Conservation (phyloP, 805 yeast species). For the Candida vaughaniae region DNA sequence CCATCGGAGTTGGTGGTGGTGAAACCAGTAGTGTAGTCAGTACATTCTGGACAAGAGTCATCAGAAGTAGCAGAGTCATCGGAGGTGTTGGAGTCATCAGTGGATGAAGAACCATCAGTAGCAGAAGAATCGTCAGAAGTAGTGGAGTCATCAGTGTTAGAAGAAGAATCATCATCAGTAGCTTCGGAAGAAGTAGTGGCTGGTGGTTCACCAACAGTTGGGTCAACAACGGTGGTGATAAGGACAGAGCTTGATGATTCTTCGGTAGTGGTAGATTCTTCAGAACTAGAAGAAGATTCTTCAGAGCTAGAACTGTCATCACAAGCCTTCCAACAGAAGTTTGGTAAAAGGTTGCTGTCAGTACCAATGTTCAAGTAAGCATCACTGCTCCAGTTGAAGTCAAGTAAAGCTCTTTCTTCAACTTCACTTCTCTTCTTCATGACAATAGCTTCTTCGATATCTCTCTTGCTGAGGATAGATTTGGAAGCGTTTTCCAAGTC, state of each 20-base stretch:
- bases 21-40: conserved; percentile 18
- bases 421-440: conserved; percentile 1
- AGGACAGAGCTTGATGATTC: conserved; percentile 4
- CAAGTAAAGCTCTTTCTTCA: conserved; percentile 13
- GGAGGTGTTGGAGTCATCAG: neutral
- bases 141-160: neutral
- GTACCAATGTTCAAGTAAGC: conserved; percentile 9
- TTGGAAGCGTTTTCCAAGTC: conserved; percentile 2
- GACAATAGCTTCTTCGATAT: conserved; percentile 6
- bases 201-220: conserved; percentile 1
- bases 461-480: conserved; percentile 7
- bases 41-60: conserved; percentile 3
- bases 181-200: conserved; percentile 4
- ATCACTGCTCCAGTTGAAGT: conserved; percentile 5
- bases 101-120: neutral
- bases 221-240: conserved; percentile 4
- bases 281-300: conserved; percentile 1
- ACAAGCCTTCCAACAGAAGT: conserved; percentile 17
- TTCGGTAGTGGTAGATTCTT: conserved; percentile 2
- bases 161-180: neutral
- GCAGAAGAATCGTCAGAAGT: conserved; percentile 3
- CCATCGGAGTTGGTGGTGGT: conserved; percentile 15
- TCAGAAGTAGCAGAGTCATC: conserved; percentile 1
- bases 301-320: conserved; percentile 4
- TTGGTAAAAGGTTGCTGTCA: conserved; percentile 14